These are phyloP conservation scores for Flaveria floridana DNA, from an alignment of 140 eudicot genomes.

Conservation along the genomic window DNA sequence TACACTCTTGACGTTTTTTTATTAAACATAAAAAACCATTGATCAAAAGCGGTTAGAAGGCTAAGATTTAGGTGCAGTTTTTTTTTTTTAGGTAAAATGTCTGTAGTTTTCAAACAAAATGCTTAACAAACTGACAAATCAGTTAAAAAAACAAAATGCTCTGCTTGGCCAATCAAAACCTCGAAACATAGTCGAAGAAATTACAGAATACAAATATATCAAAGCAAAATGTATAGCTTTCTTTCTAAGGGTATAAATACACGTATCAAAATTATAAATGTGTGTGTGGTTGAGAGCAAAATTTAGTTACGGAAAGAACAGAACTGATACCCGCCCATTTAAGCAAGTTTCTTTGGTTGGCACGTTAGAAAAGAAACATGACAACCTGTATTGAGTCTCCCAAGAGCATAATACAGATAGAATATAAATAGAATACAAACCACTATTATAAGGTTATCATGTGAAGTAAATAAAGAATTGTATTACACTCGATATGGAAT, in stretches of 20 bases:
- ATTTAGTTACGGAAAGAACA: no score
- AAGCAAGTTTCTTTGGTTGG: neutral
- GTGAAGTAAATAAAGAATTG: neutral
- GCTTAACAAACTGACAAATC: no score
- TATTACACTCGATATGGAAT: neutral
- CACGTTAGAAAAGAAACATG: neutral
- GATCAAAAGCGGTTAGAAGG: no score
- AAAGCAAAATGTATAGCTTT: neutral
- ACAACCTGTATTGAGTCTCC: neutral
- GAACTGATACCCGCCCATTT: neutral
- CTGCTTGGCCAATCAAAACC: neutral
- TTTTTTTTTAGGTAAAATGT: no score
- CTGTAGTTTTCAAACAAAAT: no score
- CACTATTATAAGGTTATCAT: neutral
- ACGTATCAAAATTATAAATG: neutral
- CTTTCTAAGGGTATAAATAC: neutral
- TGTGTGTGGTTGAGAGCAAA: neutral
- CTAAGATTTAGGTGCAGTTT: no score
- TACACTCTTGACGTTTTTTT: no score
- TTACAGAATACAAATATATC: no score
- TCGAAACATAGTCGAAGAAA: neutral
- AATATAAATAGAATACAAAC: neutral
- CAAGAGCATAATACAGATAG: neutral
- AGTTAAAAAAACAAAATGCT: no score
- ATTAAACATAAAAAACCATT: no score